These are phyloP conservation scores for Xylaria sp. DNA, from an alignment of 2,329 filamentous ascomycete genomes.

Conservation along the genomic window DNA sequence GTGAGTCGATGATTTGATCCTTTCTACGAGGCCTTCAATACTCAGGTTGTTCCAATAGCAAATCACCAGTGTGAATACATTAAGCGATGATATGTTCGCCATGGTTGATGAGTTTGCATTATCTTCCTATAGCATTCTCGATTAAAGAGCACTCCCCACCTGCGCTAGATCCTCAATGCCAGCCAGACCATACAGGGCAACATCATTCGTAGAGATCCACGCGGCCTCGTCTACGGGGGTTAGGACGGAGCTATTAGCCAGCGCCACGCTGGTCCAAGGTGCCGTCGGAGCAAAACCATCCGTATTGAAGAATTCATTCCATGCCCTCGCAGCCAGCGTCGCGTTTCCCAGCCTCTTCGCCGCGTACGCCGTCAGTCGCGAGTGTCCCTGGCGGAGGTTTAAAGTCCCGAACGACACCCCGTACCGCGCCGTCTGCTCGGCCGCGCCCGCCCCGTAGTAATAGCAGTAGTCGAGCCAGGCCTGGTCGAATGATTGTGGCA, in stretches of 20 bases:
- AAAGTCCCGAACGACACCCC: constrained; percentile 60
- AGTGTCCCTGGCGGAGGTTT: constrained; percentile 66
- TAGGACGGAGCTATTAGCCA: constrained; percentile 59
- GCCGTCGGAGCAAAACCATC: constrained; percentile 57
- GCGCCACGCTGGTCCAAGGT: constrained; percentile 53
- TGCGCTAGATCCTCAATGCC: constrained; percentile 66
- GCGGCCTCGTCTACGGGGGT: constrained; percentile 64
- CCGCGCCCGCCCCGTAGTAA: constrained; percentile 63
- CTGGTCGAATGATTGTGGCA: constrained; percentile 61
- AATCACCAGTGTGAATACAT: no score
- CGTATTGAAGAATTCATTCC: constrained; percentile 63
- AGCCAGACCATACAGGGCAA: constrained; percentile 67
- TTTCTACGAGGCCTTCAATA: no score
- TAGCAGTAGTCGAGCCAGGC: constrained; percentile 71
- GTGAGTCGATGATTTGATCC: no score
- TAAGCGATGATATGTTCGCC: neutral
- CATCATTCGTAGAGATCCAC: constrained; percentile 68
- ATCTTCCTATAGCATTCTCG: neutral
- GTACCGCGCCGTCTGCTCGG: constrained; percentile 65
- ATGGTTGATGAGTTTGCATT: neutral
- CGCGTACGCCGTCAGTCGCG: constrained; percentile 67
- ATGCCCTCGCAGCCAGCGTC: constrained; percentile 62
- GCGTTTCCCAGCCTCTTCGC: constrained; percentile 58
- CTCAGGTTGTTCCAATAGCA: no score
- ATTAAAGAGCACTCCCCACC: constrained; percentile 44